These are phyloP conservation scores for Tympanopsis confertula DNA, from an alignment of 2,329 filamentous ascomycete genomes.

Conservation along the genomic window DNA sequence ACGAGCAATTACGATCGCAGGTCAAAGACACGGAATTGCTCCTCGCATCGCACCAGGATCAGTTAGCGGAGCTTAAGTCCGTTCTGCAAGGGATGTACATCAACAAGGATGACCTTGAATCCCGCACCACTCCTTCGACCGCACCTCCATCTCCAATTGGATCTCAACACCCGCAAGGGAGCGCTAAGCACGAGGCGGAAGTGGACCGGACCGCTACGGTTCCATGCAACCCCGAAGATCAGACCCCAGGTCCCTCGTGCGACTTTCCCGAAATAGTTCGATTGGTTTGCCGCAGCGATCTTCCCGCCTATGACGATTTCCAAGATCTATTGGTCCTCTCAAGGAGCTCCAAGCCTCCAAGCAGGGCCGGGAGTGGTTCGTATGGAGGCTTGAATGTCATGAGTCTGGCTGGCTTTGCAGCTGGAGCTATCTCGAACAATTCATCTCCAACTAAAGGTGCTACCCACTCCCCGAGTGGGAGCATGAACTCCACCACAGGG, in stretches of 20 bases:
- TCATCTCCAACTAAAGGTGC: constrained; percentile 41
- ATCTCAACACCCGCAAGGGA: constrained; percentile 33
- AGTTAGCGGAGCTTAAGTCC: constrained; percentile 77
- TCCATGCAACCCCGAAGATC: constrained; percentile 24
- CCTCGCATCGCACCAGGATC: constrained; percentile 82
- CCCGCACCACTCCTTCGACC: constrained; percentile 51
- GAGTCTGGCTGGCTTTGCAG: constrained; percentile 14
- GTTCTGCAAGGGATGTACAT: constrained; percentile 81
- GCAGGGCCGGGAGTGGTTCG: constrained; percentile 62
- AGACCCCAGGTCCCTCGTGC: constrained; percentile 44
- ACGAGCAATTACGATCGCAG: constrained; percentile 76
- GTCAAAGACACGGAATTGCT: constrained; percentile 77
- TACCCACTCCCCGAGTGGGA: constrained; percentile 7
- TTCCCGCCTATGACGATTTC: constrained; percentile 77
- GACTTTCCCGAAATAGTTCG: constrained; percentile 76
- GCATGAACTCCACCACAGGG: constrained; percentile 9
- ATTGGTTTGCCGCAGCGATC: constrained; percentile 71
- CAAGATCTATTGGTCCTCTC: constrained; percentile 62
- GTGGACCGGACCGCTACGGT: too few species aligned
- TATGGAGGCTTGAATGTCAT: constrained; percentile 39
- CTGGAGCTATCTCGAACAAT: constrained; percentile 25
- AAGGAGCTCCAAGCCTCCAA: constrained; percentile 39
- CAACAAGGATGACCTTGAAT: constrained; percentile 61
- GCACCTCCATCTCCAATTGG: constrained; percentile 75
- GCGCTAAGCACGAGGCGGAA: neutral